These are phyloP conservation scores for Flammula alnicola DNA, from an alignment of 1,284 basidiomycete genomes.

Conservation along the genomic window DNA sequence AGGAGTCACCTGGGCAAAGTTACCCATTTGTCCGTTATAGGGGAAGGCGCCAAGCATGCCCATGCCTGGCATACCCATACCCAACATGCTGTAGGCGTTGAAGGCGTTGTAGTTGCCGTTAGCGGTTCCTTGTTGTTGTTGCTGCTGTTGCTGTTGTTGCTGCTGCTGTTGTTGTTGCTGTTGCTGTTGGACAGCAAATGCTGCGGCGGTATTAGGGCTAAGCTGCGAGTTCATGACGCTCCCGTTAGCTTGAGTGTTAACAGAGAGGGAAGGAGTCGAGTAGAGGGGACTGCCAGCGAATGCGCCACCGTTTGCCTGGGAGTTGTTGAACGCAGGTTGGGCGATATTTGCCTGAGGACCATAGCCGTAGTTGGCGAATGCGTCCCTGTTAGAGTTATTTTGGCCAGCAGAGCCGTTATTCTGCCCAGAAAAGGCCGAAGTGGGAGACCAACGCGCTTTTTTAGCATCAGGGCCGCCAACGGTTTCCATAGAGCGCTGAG, in stretches of 20 bases:
- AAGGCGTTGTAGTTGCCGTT: constrained; percentile 58
- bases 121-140: constrained; percentile 54
- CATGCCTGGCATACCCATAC: constrained; percentile 74
- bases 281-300: constrained; percentile 63
- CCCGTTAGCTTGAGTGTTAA: constrained; percentile 66
- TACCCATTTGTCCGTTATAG: constrained; percentile 71
- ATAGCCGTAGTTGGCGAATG: constrained; percentile 84
- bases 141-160: constrained; percentile 48
- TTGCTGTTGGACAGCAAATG: constrained; percentile 54
- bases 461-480: constrained; percentile 81
- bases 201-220: constrained; percentile 63
- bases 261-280: constrained; percentile 68
- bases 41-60: constrained; percentile 70
- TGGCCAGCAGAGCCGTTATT: constrained; percentile 36
- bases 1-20: constrained; percentile 53
- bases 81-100: constrained; percentile 74
- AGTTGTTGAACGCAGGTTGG: constrained; percentile 52
- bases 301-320: constrained; percentile 46
- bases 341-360: constrained; percentile 70
- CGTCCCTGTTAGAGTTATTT: constrained; percentile 55
- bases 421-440: constrained; percentile 55
- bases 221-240: constrained; percentile 60
- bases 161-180: constrained; percentile 42
- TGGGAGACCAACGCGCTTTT: constrained; percentile 86
- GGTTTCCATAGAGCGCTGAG: constrained; percentile 78